phyloP scores from a whole-genome alignment of 768 basidiomycete genomes.

The Serendipita vermifera region DNA sequence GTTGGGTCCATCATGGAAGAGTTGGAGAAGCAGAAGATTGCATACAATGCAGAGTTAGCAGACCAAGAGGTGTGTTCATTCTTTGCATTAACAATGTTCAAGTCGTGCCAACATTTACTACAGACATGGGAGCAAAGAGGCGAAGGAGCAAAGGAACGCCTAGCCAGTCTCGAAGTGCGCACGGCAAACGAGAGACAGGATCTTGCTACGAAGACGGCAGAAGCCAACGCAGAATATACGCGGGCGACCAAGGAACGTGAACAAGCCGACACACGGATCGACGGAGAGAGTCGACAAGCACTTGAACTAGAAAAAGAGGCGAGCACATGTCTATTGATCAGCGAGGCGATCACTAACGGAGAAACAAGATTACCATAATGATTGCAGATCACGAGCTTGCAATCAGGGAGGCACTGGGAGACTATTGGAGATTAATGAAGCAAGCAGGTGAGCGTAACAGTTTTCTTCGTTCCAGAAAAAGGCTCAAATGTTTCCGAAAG shows the following conservation, averaged over 20 bases:
- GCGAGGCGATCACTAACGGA: no score
- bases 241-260: background rate
- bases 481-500: background rate
- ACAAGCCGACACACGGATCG: background rate
- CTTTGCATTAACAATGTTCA: background rate
- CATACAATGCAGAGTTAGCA: background rate
- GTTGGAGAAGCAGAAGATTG: background rate
- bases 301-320: background rate
- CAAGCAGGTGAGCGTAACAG: background rate
- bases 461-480: background rate
- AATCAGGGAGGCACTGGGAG: background rate
- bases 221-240: slow-evolving; percentile 3
- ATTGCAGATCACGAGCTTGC: background rate
- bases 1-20: slow-evolving; percentile 1
- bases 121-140: slow-evolving; percentile 6
- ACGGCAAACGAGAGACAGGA: slow-evolving; percentile 1
- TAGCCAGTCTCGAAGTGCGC: background rate
- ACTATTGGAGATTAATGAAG: background rate
- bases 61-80: background rate
- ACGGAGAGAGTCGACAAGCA: background rate
- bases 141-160: background rate
- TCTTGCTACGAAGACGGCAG: background rate
- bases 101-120: background rate
- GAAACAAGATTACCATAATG: background rate
- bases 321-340: no score